phyloP scores from a whole-genome alignment of 441 rosid genomes.

The Francoa sonchifolia region DNA sequence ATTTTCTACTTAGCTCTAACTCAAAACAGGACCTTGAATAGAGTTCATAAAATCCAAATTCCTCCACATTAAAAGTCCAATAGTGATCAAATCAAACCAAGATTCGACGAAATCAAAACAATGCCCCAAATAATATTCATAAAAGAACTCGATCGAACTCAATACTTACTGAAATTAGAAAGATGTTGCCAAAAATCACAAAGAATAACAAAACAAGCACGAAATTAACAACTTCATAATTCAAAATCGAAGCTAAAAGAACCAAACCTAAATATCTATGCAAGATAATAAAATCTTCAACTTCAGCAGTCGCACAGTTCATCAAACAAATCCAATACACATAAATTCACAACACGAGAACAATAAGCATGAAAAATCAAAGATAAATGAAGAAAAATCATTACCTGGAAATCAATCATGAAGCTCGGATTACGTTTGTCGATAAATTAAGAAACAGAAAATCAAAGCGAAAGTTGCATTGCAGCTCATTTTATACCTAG shows the following conservation, averaged over 20 bases:
- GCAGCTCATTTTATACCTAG: conserved; percentile 33
- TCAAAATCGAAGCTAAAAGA: no score
- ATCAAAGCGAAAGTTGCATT: background rate
- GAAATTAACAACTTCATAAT: no score
- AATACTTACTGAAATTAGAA: no score
- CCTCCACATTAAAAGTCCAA: background rate
- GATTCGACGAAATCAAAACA: background rate
- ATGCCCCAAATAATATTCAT: background rate
- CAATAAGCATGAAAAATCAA: no score
- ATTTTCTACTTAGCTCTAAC: conserved; percentile 7
- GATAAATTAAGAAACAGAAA: conserved; percentile 4
- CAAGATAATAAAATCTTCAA: background rate
- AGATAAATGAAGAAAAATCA: conserved; percentile 11
- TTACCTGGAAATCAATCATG: conserved; percentile 14
- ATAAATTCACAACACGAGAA: conserved; percentile 4
- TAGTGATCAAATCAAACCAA: background rate
- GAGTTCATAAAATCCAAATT: conserved; percentile 6
- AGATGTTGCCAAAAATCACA: no score
- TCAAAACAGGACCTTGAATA: background rate
- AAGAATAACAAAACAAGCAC: no score
- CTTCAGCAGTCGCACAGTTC: background rate
- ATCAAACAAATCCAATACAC: conserved; percentile 1
- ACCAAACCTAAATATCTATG: no score
- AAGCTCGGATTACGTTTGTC: conserved; percentile 7
- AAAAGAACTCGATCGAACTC: background rate